Evolutionary conservation across 306 rosid genomes (phyloP).

Genomic region (Sicyos baderoa): DNA sequence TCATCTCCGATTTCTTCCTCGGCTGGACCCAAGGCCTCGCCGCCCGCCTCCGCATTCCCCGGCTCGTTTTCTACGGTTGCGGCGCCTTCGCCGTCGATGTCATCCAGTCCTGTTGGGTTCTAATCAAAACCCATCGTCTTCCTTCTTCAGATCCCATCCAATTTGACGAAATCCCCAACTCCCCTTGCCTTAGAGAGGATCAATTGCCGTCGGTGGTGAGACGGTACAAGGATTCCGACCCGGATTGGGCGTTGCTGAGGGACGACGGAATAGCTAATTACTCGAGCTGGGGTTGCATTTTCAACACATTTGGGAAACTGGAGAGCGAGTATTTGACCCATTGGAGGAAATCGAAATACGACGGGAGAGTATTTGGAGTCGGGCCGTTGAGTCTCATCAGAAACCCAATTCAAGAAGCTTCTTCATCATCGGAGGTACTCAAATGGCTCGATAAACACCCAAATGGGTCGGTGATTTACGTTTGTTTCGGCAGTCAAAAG

Average conservation of each 20-base stretch:
- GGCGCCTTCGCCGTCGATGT: constrained; percentile 20
- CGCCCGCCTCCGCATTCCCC: constrained; percentile 28
- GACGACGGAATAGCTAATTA: constrained; percentile 25
- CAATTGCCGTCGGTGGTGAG: constrained; percentile 38
- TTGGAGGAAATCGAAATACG: constrained; percentile 17
- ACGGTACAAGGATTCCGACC: constrained; percentile 30
- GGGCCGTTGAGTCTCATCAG: constrained; percentile 36
- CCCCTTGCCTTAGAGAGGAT: constrained; percentile 35
- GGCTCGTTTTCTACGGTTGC: constrained; percentile 26
- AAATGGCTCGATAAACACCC: constrained; percentile 45
- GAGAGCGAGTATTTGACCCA: constrained; percentile 34
- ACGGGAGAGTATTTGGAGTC: constrained; percentile 27
- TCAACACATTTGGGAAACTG: constrained; percentile 32
- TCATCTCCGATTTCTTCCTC: constrained; percentile 50
- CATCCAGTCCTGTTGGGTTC: constrained; percentile 21
- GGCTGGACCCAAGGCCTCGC: constrained; percentile 37
- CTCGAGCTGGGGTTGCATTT: constrained; percentile 37
- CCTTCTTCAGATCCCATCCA: constrained; percentile 9
- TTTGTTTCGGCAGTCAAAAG: constrained; percentile 75
- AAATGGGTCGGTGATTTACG: constrained; percentile 51
- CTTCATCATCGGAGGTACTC: neutral
- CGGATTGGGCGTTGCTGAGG: constrained; percentile 35
- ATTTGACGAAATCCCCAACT: neutral
- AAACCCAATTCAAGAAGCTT: neutral
- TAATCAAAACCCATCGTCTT: neutral